phyloP scores from a whole-genome alignment of 176 grass and related monocot genomes.

The Triticum timopheevii region DNA sequence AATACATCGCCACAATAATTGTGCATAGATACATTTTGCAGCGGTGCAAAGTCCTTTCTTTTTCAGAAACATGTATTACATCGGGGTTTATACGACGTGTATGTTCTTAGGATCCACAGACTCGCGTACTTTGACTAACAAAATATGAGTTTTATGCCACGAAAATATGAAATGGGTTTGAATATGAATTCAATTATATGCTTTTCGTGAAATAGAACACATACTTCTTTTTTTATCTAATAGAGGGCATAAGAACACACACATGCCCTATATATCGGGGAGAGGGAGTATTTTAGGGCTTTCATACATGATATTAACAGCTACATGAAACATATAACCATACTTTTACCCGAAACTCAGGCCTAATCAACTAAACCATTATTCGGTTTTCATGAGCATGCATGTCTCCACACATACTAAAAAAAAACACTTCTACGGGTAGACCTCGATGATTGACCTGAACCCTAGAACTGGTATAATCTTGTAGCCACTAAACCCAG shows the following conservation, averaged over 20 bases:
- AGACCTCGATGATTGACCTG: slow-evolving; percentile 50
- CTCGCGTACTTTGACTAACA: too few relatives aligned
- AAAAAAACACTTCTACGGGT: background rate
- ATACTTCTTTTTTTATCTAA: too few relatives aligned
- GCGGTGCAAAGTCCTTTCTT: too few relatives aligned
- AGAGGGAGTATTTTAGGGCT: background rate
- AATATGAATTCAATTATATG: too few relatives aligned
- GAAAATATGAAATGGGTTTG: too few relatives aligned
- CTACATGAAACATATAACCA: background rate
- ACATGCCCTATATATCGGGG: too few relatives aligned
- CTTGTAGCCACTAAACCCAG: slow-evolving; percentile 48
- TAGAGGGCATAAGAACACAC: background rate
- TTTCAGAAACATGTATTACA: background rate
- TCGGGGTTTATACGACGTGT: too few relatives aligned
- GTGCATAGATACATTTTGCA: too few relatives aligned
- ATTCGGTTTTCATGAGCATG: background rate
- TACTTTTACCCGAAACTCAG: background rate
- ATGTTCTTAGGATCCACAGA: too few relatives aligned
- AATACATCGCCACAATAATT: background rate
- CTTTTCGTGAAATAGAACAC: too few relatives aligned
- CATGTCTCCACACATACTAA: background rate
- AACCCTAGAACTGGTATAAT: slow-evolving; percentile 30
- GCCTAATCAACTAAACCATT: background rate
- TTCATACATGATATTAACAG: background rate
- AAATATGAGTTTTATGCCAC: too few relatives aligned